Evolutionary conservation across 257 asterid species (phyloP).

Genomic region (Capsicum rhomboideum): DNA sequence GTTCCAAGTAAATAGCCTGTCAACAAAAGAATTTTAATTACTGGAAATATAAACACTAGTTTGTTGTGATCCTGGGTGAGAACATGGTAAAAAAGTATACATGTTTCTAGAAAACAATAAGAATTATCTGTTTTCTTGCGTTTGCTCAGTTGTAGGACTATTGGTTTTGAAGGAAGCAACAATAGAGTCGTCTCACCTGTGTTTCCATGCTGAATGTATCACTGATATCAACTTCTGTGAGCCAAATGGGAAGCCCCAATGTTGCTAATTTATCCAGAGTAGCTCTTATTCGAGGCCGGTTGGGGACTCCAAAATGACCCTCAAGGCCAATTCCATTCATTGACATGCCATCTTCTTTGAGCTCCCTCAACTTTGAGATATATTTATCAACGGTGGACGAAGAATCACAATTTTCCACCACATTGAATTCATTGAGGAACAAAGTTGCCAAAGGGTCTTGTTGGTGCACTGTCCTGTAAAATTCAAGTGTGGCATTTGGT

Average conservation of each 20-base stretch:
- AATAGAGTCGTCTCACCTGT: slow-evolving; percentile 22
- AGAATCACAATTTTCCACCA: slow-evolving; percentile 40
- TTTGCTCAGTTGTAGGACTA: not conserved
- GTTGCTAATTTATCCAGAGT: slow-evolving; percentile 39
- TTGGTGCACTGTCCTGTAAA: slow-evolving; percentile 27
- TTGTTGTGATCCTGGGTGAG: not conserved
- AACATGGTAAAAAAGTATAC: not conserved
- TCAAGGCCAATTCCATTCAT: slow-evolving; percentile 46
- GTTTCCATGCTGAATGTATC: slow-evolving; percentile 12
- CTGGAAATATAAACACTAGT: not conserved
- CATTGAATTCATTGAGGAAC: slow-evolving; percentile 46
- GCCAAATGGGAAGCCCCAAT: slow-evolving; percentile 47
- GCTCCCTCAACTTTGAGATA: slow-evolving; percentile 28
- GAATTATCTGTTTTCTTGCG: not conserved
- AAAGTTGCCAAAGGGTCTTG: slow-evolving; percentile 39
- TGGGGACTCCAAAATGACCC: slow-evolving; percentile 42
- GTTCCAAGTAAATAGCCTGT: slow-evolving; percentile 43
- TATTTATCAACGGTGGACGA: slow-evolving; percentile 37
- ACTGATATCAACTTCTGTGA: slow-evolving; percentile 52
- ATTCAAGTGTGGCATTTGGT: slow-evolving; percentile 29
- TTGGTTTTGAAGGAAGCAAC: not conserved
- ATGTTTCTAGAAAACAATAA: not conserved
- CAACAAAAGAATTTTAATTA: not conserved
- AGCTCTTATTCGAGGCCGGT: slow-evolving; percentile 41
- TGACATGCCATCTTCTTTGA: slow-evolving; percentile 22